A percentile compares a stretch with the other conserved stretches of the same genome.
phyloP scores from a whole-genome alignment of 2,329 filamentous ascomycete species.

The Sordariomycetes sp. region DNA sequence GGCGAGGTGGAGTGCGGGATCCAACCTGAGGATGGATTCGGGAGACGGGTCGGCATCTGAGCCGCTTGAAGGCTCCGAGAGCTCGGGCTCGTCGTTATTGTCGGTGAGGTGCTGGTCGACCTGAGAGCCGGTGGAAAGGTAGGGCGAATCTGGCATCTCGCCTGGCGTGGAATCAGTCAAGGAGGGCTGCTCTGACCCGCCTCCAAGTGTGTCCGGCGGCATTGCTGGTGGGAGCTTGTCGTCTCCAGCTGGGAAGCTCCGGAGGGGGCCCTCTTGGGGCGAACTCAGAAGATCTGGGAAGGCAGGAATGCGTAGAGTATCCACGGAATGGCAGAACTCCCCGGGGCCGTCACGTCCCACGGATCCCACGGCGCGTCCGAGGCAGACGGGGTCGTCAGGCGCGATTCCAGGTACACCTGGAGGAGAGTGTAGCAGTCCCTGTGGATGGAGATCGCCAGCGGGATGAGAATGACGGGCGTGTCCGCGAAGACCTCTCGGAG shows the following conservation, averaged over 20 bases:
- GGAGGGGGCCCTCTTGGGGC: neutral
- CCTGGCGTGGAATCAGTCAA: neutral
- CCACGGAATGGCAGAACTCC: neutral
- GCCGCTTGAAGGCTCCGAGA: neutral
- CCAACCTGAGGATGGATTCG: too few species aligned
- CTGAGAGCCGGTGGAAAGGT: neutral
- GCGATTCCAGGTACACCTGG: neutral
- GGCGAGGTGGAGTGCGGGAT: too few species aligned
- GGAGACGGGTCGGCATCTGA: neutral
- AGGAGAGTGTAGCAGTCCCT: neutral
- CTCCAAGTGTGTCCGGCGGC: neutral
- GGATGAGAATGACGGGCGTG: neutral
- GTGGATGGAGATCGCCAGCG: neutral
- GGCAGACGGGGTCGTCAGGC: neutral
- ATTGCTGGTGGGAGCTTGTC: neutral
- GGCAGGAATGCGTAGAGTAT: neutral
- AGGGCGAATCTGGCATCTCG: neutral
- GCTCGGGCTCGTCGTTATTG: neutral
- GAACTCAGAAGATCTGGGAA: neutral
- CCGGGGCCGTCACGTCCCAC: neutral
- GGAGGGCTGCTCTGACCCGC: neutral
- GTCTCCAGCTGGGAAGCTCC: neutral
- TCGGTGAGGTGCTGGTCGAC: neutral
- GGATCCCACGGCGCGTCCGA: neutral
- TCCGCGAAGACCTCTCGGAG: neutral